Percentiles rank a stretch among this genome's conserved stretches.
phyloP scores from a whole-genome alignment of 2,329 filamentous ascomycete genomes.

The Trichophyton rubrum region DNA sequence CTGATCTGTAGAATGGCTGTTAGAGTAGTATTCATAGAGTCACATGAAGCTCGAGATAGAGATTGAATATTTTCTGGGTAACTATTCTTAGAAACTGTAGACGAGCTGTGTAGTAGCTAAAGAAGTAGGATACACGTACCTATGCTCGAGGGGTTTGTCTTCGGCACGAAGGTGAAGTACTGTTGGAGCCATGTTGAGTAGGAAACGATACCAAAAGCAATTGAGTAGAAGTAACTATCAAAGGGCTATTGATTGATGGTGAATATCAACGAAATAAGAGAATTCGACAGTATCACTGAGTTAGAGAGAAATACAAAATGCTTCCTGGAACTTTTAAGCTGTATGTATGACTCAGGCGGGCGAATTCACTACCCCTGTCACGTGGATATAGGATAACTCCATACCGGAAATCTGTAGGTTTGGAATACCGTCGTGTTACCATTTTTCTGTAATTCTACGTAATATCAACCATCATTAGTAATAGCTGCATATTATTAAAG shows the following conservation, averaged over 20 bases:
- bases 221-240: background rate
- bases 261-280: background rate
- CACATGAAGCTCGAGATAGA: background rate
- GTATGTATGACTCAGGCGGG: background rate
- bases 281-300: background rate
- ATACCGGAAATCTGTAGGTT: too few species aligned
- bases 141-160: constrained; percentile 16
- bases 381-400: too few species aligned
- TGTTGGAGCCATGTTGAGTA: background rate
- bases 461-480: too few species aligned
- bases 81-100: background rate
- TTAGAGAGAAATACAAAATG: background rate
- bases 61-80: background rate
- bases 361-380: background rate
- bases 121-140: constrained; percentile 8
- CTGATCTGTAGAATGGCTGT: constrained; percentile 10
- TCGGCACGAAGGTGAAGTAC: constrained; percentile 16
- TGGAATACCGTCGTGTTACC: too few species aligned
- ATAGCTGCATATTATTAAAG: too few species aligned
- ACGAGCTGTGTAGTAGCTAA: background rate
- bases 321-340: background rate
- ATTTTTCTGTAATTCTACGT: too few species aligned
- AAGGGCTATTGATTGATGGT: background rate
- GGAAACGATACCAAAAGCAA: background rate
- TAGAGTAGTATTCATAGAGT: background rate